Evolutionary conservation across 2,329 filamentous ascomycete species (phyloP).

Genomic region (Clonostachys rhizophaga): DNA sequence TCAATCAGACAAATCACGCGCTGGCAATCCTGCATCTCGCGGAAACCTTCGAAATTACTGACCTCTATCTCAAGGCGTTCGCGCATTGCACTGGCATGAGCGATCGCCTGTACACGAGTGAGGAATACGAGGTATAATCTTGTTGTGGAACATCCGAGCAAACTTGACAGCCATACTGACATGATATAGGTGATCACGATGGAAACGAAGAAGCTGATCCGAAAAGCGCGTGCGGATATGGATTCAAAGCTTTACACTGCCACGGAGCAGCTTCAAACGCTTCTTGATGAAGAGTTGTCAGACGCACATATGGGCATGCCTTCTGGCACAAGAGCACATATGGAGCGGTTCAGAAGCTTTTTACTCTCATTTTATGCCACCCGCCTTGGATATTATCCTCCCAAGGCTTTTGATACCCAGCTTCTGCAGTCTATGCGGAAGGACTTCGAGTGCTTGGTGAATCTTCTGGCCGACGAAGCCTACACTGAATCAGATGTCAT

Average conservation of each 20-base stretch:
- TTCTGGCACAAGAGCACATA: slow-evolving; percentile 55
- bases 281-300: slow-evolving; percentile 68
- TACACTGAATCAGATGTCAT: slow-evolving; percentile 44
- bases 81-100: slow-evolving; percentile 77
- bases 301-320: slow-evolving; percentile 61
- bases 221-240: slow-evolving; percentile 58
- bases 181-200: slow-evolving; percentile 36
- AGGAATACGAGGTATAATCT: slow-evolving; percentile 56
- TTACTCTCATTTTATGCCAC: slow-evolving; percentile 61
- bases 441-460: slow-evolving; percentile 69
- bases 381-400: slow-evolving; percentile 70
- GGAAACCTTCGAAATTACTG: slow-evolving; percentile 57
- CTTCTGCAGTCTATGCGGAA: slow-evolving; percentile 57
- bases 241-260: slow-evolving; percentile 56
- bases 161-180: slow-evolving; percentile 8
- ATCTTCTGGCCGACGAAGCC: slow-evolving; percentile 62
- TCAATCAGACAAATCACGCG: slow-evolving; percentile 62
- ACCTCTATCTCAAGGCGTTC: slow-evolving; percentile 71
- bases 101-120: slow-evolving; percentile 47
- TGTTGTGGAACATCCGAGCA: slow-evolving; percentile 2
- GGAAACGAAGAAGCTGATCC: slow-evolving; percentile 61
- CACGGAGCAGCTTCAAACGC: slow-evolving; percentile 54
- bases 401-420: slow-evolving; percentile 52
- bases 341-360: slow-evolving; percentile 69
- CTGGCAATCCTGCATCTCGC: slow-evolving; percentile 64